Evolutionary conservation across 2,329 filamentous ascomycete genomes (phyloP), one percentile per base, ranked within the genome.

Genomic region (Paecilomyces variotii): DNA sequence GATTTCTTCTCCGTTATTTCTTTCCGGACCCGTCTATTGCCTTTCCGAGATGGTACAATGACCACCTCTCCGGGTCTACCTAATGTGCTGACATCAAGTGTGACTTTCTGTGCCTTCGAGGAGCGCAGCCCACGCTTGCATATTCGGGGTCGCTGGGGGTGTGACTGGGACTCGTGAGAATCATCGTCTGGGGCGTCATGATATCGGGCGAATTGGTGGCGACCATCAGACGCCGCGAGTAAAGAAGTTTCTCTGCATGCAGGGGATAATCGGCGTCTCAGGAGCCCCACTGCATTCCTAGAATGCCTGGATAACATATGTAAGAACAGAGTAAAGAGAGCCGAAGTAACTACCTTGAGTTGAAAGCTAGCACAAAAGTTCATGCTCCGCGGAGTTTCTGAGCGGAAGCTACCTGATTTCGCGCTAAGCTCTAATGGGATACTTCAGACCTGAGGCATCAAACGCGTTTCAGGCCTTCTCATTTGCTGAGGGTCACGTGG

Each of bases 61-160:
- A 76, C 61, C 4, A 77, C 68, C 55, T 76, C 67, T 2, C 69
- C 73, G 0, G 73, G 73, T 54, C 72, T 66, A 28, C 75, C 75
- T 7, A 77, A 61, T 1, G 70, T 60, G 39, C 70, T 62, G 28
- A 74, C 68, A 34, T 67, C 68, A 7, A 76, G 67, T 6, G 65
- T 52, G 3, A 70, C 63, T 54, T 54, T 65, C 34, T 57, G 58
- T n/a, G 25, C 54, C 39, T 56, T 34, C 30, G n/a, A 19, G 53
- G 35, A 28, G 25, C 12, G 34, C 3, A 6, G 58, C 59, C n/a
- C 54, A 59, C 25, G 59, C 54, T 11, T 62, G 63, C 28, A 55
- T 26, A 24, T n/a, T 35, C 24, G n/a, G 54, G 24, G 10, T 35
- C 54, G 54, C 28, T 9, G 32, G 4, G 25, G 7, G 2, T 25